A percentile compares a stretch with the other conserved stretches of the same genome.
phyloP scores from a whole-genome alignment of 768 basidiomycete species.

The Leccinum subgranulosum region DNA sequence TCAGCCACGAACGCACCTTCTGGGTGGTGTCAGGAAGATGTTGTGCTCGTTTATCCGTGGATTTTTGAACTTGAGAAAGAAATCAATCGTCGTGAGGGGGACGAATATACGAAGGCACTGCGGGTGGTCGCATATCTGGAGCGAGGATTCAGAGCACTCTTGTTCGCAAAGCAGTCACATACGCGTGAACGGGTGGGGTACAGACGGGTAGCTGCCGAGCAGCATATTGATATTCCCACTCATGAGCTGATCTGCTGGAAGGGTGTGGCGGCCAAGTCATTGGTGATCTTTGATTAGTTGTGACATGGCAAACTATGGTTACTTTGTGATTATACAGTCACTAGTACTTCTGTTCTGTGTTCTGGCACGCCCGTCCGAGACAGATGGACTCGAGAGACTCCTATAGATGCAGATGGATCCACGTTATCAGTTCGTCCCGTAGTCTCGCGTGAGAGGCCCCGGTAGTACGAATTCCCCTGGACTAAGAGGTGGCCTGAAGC shows the following conservation, averaged over 20 bases:
- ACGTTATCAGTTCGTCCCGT: constrained; percentile 85
- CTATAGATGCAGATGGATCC: constrained; percentile 90
- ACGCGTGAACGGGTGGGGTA: neutral
- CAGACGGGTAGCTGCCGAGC: constrained; percentile 19
- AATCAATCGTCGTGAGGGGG: neutral
- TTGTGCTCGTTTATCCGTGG: constrained; percentile 12
- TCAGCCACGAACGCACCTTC: neutral
- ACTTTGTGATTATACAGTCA: too few relatives aligned
- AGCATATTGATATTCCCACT: neutral
- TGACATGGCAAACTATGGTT: neutral
- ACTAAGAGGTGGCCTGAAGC: constrained; percentile 89
- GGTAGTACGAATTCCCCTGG: constrained; percentile 86
- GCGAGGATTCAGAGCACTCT: neutral
- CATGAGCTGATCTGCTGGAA: neutral
- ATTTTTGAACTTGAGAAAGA: constrained; percentile 2
- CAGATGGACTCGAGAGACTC: constrained; percentile 96
- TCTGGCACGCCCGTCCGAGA: constrained; percentile 87
- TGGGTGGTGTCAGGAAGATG: neutral
- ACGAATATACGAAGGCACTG: neutral
- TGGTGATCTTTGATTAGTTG: constrained; percentile 1
- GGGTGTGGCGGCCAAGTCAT: neutral
- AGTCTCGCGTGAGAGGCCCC: constrained; percentile 86
- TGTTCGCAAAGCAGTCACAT: constrained; percentile 2
- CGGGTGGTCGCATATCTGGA: neutral
- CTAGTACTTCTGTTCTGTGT: too few relatives aligned